Percentiles rank a stretch among this genome's conserved stretches.
These are phyloP conservation scores for Hansenula sp. DNA, from an alignment of 1,139 yeast genomes.

Conservation along the genomic window DNA sequence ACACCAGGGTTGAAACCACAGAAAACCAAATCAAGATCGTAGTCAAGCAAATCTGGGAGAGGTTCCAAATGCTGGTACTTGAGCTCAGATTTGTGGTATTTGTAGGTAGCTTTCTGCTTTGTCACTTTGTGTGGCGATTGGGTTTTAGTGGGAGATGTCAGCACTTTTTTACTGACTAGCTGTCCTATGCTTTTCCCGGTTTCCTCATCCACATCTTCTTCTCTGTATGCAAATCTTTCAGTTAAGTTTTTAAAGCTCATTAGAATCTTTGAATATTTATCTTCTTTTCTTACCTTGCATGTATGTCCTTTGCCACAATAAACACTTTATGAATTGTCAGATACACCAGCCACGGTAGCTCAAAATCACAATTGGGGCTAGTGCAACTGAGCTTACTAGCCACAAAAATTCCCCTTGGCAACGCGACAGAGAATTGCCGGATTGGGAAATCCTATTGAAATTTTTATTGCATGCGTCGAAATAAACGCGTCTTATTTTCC, in stretches of 20 bases:
- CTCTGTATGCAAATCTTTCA: constrained; percentile 4
- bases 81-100: constrained; percentile 3
- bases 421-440: constrained; percentile 4
- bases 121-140: neutral
- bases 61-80: constrained; percentile 12
- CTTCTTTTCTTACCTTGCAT: too few species aligned
- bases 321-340: neutral
- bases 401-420: too few species aligned
- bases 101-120: neutral
- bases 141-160: too few species aligned
- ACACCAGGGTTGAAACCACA: constrained; percentile 77
- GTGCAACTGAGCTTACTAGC: neutral
- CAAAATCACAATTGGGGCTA: neutral
- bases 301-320: neutral
- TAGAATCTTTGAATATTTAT: neutral
- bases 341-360: neutral
- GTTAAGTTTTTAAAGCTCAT: constrained; percentile 1
- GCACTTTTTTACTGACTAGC: too few species aligned
- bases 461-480: constrained; percentile 6
- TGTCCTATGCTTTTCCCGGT: neutral
- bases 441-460: constrained; percentile 7
- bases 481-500: neutral
- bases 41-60: constrained; percentile 17
- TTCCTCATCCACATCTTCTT: neutral
- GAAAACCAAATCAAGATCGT: constrained; percentile 41